Evolutionary conservation across 1,139 yeast species (phyloP), one percentile per base, ranked within the genome.

Genomic region (Sugiyamaella japonica): DNA sequence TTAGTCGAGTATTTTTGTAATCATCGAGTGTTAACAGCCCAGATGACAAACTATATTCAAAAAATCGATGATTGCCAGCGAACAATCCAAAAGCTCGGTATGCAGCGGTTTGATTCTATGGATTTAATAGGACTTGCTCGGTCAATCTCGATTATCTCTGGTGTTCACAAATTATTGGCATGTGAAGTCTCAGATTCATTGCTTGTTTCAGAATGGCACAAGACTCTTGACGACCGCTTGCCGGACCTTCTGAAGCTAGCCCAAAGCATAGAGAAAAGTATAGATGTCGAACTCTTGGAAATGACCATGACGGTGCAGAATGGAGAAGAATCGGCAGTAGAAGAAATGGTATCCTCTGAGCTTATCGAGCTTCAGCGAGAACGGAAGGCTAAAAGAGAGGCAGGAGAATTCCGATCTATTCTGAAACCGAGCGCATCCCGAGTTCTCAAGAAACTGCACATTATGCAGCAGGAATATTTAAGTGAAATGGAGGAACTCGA

Each of bases 1-100:
- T 74, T 83, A 46, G 95, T 91, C 0, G 68, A 73, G 9, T 67
- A 79, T 12, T 84, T 90, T 60, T 60, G 75, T 10, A 69, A 72
- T 2, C 73, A 82, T 55, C 66, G 69, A 0, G 61, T 66, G 0
- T 66, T 82, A 45, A 70, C 77, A 2, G 66, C 70, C 2, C 63
- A 65, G 1, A 48, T 83, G 1, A 53, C 67, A 1, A 57, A 61
- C 1, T 47, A 51, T 2, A 46, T 68, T 45, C 73, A 72, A 39
- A 64, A 67, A 2, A 73, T 80, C 3, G 73, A 76, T 9, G 89
- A 84, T 68, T 69, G 81, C 3, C 74, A 76, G 15, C 75, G 89
- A 54, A 73, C 81, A 8, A 62, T 85, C 2, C 87, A 85, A 62
- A 73, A 81, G 51, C 69, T 82, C 50, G 61, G 63, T 8, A 67